Conservation (phyloP, 495 filamentous ascomycete species). For the Xylona heveae region DNA sequence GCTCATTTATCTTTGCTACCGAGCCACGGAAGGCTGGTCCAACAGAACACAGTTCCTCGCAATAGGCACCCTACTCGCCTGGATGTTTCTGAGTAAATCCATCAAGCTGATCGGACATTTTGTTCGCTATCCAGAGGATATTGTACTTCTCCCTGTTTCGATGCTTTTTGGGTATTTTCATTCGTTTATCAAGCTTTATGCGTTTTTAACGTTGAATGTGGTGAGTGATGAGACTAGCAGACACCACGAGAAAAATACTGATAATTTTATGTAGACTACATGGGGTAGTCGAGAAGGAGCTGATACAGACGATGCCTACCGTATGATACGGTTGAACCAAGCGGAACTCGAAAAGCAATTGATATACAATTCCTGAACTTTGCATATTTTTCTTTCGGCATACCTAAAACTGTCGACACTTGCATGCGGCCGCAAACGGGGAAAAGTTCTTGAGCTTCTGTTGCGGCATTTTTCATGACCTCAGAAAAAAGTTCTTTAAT, state of each 20-base stretch:
- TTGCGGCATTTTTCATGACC: no score
- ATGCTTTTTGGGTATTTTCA: constrained; percentile 63
- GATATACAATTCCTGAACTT: no score
- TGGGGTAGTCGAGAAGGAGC: constrained; percentile 38
- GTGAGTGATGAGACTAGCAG: constrained; percentile 33
- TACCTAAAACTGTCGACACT: no score
- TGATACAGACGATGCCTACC: constrained; percentile 32
- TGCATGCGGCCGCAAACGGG: no score
- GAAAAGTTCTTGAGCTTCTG: no score
- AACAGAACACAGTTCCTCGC: constrained; percentile 19
- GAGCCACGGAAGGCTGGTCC: constrained; percentile 19
- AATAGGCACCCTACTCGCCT: constrained; percentile 28
- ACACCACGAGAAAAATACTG: no score
- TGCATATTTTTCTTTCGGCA: no score
- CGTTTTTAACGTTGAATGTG: constrained; percentile 44
- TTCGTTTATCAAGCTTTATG: constrained; percentile 57
- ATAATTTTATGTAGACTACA: constrained; percentile 21
- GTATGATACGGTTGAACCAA: constrained; percentile 20
- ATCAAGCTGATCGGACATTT: constrained; percentile 61
- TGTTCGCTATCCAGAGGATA: constrained; percentile 43
- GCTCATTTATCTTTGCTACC: constrained; percentile 30
- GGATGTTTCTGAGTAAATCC: constrained; percentile 54
- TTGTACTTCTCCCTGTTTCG: constrained; percentile 46
- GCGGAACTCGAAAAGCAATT: no score
- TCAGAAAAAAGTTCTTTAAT: no score